Base-by-base conservation (phyloP, 2,329 filamentous ascomycete genomes). In the Fusarium falciforme region DNA sequence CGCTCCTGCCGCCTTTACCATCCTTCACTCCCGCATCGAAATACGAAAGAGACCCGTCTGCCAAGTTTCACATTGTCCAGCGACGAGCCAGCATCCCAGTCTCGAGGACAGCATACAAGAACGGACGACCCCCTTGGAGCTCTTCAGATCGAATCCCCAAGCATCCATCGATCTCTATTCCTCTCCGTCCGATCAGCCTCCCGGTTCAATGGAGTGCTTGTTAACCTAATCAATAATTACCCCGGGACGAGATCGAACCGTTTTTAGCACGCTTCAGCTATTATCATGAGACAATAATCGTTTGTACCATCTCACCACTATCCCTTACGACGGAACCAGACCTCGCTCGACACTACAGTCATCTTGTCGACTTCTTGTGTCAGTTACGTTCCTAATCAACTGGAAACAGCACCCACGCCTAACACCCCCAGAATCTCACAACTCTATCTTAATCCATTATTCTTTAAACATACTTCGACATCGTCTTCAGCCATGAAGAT, bases 151-250 rank as follows among this genome's bases (percentile, higher is more conserved):
- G 58, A 61, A 69, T 71, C 75, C 66, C 66, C 40, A 73, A 75
- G 64, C 64, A 66, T 59, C 69, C 36, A 35, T 57, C 54, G 40
- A 61, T 47, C 61, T 75, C 66, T 40, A 40, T 66, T 36, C 29
- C 47, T 62, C 22, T 61, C 38, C 35, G 47, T 59, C 68, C 54
- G 25, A 54, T 69, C 55, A 63, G 61, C 62, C 57, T 68, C 47
- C 49, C 29, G 36, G 55, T 44, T 63, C 57, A 59, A 47, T 60
- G 66, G 59, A 68, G 59, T 62, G 31, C 59, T 62, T 64, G 38
- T 25, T 68, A 66, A 65, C 67, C 55, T 78, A 77, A 78, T 78
- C 71, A 36, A 63, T 78, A 78, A 78, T 77, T 67, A 68, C 55
- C 47, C 64, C 59, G 58, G 65, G 70, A 72, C 68, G 75, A 67